Evolutionary conservation across 805 yeast genomes (phyloP).

Genomic region (Cyberlindnera xylosilytica): DNA sequence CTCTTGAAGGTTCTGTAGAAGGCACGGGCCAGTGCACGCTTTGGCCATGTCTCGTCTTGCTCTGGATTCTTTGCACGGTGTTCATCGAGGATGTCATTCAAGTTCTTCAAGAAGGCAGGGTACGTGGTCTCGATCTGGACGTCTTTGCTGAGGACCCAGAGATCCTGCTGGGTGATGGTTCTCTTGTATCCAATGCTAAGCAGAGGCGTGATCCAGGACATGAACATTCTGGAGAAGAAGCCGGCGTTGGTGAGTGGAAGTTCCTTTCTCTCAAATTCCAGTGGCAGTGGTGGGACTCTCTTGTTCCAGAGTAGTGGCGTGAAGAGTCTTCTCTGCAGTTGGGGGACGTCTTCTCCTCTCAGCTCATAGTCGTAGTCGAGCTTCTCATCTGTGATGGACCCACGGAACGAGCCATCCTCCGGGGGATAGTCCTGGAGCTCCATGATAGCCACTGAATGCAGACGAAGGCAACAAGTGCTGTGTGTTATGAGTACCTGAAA

Average conservation of each 20-base stretch:
- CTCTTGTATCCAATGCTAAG: constrained; percentile 64
- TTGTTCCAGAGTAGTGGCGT: constrained; percentile 2
- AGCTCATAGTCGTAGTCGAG: constrained; percentile 3
- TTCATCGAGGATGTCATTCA: constrained; percentile 32
- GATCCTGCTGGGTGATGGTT: constrained; percentile 60
- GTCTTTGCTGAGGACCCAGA: constrained; percentile 42
- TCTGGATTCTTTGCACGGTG: constrained; percentile 28
- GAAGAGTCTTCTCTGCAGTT: constrained; percentile 2
- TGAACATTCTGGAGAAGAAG: constrained; percentile 38
- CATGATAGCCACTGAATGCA: too few relatives aligned
- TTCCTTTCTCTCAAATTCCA: constrained; percentile 40
- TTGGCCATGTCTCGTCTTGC: constrained; percentile 25
- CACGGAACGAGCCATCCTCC: too few relatives aligned
- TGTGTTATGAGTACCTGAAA: too few relatives aligned
- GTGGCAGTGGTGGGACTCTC: constrained; percentile 46
- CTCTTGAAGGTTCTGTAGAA: constrained; percentile 19
- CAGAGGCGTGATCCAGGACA: constrained; percentile 66
- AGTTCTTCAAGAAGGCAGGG: constrained; percentile 29
- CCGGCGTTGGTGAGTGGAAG: constrained; percentile 41
- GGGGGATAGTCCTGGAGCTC: too few relatives aligned
- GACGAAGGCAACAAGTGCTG: too few relatives aligned
- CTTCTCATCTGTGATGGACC: too few relatives aligned
- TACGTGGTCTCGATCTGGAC: constrained; percentile 30
- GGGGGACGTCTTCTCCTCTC: constrained; percentile 3
- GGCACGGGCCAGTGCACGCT: constrained; percentile 31